Base-by-base conservation (phyloP, 345 rosid genomes). In the Eutrema yunnanense region DNA sequence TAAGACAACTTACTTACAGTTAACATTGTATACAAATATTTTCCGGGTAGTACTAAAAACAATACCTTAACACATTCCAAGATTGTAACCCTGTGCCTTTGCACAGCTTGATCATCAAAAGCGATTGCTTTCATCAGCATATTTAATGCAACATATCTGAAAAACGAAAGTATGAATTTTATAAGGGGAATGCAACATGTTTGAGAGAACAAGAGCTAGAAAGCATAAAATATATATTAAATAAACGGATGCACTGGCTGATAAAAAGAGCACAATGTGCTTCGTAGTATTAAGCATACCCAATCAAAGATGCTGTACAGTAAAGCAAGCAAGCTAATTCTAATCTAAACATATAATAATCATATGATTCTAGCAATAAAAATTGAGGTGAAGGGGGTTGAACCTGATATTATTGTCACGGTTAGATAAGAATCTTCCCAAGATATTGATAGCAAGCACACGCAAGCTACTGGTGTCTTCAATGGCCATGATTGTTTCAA, bases 361-460 rank as follows among this genome's bases (percentile, higher is more conserved):
- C 19, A 8, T 46, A 26, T 30, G 9, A 61, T 49, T 14, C 48
- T 61, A 73, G 30, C 53, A 47, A 54, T 46, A 19, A 56, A 49
- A 32, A 48, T 14, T 56, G 70, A 49, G 30, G 62, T 64, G 51
- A 40, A 40, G 41, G 37, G 37, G 60, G n/a, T 32, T 57, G 49
- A 73, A 92, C 99, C 99, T 92, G 85, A 90, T 96, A 85, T 96
- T 96, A 79, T 95, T 95, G 90, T 92, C 99, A 53, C 96, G 97
- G 78, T 95, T 96, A 56, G 99, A 92, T 84, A 96, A 84, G 71
- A 96, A 96, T 77, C 94, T 92, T 81, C 99, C 99, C 82, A 96
- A 77, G 54, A 96, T 92, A 80, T 96, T 96, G 76, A 96, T 88
- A 78, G 99, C 99, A 79, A 96, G 98, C 74, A 96, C 99, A 77